phyloP scores from a whole-genome alignment of 306 rosid genomes.

The Rosa persica region DNA sequence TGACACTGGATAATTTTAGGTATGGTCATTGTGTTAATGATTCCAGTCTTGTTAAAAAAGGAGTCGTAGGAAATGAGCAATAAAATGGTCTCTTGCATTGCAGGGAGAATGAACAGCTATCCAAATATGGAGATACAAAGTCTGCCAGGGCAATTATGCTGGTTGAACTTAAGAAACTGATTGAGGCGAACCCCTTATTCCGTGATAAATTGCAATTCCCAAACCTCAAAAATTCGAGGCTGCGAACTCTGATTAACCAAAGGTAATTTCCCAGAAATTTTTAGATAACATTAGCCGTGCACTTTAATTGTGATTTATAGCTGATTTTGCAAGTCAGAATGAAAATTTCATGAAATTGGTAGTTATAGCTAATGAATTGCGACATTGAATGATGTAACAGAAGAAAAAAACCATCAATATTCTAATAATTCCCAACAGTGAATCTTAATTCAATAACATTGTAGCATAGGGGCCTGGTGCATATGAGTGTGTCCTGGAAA shows the following conservation, averaged over 20 bases:
- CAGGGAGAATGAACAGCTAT: conserved; percentile 94
- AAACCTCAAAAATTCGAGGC: conserved; percentile 86
- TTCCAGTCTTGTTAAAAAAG: conserved; percentile 3
- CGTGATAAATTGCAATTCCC: conserved; percentile 98
- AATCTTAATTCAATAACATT: neutral
- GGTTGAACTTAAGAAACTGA: conserved; percentile 96
- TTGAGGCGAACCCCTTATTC: conserved; percentile 93
- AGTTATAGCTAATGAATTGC: neutral
- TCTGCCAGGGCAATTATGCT: conserved; percentile 96
- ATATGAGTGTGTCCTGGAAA: conserved; percentile 9
- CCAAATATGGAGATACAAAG: conserved; percentile 96
- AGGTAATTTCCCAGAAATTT: conserved; percentile 46
- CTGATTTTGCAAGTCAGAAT: conserved; percentile 5
- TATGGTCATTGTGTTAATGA: conserved; percentile 20
- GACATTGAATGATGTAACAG: neutral
- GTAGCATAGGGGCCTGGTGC: neutral
- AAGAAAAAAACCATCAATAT: neutral
- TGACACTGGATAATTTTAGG: conserved; percentile 93
- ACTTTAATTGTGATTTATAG: conserved; percentile 16
- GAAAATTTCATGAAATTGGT: neutral
- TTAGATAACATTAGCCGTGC: neutral
- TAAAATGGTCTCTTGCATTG: conserved; percentile 24
- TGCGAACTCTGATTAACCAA: conserved; percentile 94
- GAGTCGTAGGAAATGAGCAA: conserved; percentile 5
- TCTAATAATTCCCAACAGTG: neutral